Percentiles rank a stretch among this genome's conserved stretches.
phyloP scores from a whole-genome alignment of 306 rosid genomes.

The Prinsepia uniflora region DNA sequence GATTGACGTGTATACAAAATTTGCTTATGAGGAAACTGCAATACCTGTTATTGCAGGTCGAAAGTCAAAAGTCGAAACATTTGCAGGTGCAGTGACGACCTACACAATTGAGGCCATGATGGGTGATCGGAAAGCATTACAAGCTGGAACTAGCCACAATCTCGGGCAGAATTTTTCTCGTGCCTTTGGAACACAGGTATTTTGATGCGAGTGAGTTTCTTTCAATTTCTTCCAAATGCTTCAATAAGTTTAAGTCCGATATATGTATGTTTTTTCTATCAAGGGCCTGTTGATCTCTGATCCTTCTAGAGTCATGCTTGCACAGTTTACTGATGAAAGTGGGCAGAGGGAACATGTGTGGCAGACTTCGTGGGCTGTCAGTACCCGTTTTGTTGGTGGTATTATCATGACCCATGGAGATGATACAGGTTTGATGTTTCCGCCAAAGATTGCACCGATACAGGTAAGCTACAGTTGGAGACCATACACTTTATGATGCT shows the following conservation, averaged over 20 bases:
- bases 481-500: constrained; percentile 7
- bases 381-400: constrained; percentile 97
- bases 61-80: constrained; percentile 90
- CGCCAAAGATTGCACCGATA: constrained; percentile 86
- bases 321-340: constrained; percentile 86
- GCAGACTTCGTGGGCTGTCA: constrained; percentile 99
- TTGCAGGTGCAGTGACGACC: constrained; percentile 92
- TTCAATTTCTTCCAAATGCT: neutral
- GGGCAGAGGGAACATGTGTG: constrained; percentile 80
- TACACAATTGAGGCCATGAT: constrained; percentile 98
- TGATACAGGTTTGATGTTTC: constrained; percentile 91
- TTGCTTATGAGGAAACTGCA: constrained; percentile 89
- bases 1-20: constrained; percentile 86
- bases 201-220: constrained; percentile 8
- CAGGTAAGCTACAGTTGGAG: constrained; percentile 63
- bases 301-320: constrained; percentile 19
- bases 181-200: constrained; percentile 91
- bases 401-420: constrained; percentile 97
- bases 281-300: neutral
- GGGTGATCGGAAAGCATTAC: constrained; percentile 96
- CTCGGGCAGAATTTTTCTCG: constrained; percentile 95
- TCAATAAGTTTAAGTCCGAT: neutral
- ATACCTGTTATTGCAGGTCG: constrained; percentile 94
- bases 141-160: constrained; percentile 98
- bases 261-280: neutral